Evolutionary conservation across 1,139 yeast species (phyloP), one percentile per base, ranked within the genome.

Genomic region (Yamadazyma kanchanaburiensis): DNA sequence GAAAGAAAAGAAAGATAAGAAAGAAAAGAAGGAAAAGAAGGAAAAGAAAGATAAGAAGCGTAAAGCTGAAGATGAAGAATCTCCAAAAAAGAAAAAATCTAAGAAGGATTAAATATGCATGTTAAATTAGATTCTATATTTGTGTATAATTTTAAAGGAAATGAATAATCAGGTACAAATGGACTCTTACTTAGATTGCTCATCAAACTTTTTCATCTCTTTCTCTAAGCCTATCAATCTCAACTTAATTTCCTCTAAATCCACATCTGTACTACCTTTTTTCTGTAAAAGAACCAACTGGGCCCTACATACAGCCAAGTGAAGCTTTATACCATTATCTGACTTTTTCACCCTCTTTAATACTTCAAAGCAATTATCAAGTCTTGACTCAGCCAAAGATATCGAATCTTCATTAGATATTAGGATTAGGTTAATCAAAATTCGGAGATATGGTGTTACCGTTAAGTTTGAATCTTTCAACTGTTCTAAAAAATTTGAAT

Each of bases 1-100:
- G 33, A 74, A 82, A 70, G 73, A 78, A 53, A 74, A 81, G 47
- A 74, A 82, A 61, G 76, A 80, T 55, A 70, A 76, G 45, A 65
- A 72, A 59, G 69, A 75, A 60, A 70, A 81, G 66, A 72, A 80
- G 63, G 48, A 56, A 28, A 43, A 59, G 51, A 48, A 61, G 42
- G 50, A 58, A 45, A 48, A 59, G 48, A 52, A 60, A 43, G 55
- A 63, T 28, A 52, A 62, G 54, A 54, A 61, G 51, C 74, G 77
- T 55, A 74, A 76, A 51, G 81, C 77, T 35, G 81, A 74, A 34
- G 81, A 75, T 33, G 76, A 63, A 28, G 80, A 70, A 39, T 72
- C 70, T 43, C 69, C 65, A 39, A 72, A 70, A 45, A 54, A 56
- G 52, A 59, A 60, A 42, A 56, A 59, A 45, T 49, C 59, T 18